Base-by-base conservation (phyloP, 441 rosid genomes). In the Gossypium gossypioides region DNA sequence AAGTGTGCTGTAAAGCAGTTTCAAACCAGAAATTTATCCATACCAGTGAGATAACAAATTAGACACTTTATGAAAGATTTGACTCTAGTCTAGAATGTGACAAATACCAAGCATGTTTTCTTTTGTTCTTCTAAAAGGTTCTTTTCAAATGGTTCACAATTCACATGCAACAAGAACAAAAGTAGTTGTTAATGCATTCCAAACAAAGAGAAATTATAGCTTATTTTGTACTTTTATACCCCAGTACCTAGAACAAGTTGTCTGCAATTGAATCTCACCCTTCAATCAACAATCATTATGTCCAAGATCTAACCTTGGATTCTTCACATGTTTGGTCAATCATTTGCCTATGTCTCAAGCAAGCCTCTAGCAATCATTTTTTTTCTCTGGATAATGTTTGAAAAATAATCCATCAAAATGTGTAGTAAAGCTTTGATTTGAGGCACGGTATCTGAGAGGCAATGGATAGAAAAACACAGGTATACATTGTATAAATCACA, bases 381-480 rank as follows among this genome's bases (percentile, higher is more conserved):
- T 40, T 25, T 27, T n/a, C 6, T 25, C 15, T 8, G 18, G 44
- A 67, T 25, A 67, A 67, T 27, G 24, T 50, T 15, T 50, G 25
- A 67, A 52, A 32, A 46, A 46, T 66, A 34, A 46, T n/a, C 6
- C 56, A 66, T 48, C 58, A 67, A 50, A 48, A 48, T 8, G 1
- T 19, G 34, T 2, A 42, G 51, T 9, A 40, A 10, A 63, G 13
- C 55, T 21, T 22, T 22, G 55, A 21, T 44, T 40, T 21, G 12
- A 6, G 68, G 9, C 52, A 42, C 19, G 12, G 22, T 22, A 50
- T 67, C 71, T 46, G 34, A 46, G 70, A 19, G 21, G 25, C 24
- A 67, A 46, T 46, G 70, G 40, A n/a, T n/a, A 46, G 40, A 50
- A 50, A 27, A 48, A 2, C 27, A 67, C 71, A 67, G 71, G 57